Base-by-base conservation (phyloP, 2,329 filamentous ascomycete species). In the Venturia effusa region DNA sequence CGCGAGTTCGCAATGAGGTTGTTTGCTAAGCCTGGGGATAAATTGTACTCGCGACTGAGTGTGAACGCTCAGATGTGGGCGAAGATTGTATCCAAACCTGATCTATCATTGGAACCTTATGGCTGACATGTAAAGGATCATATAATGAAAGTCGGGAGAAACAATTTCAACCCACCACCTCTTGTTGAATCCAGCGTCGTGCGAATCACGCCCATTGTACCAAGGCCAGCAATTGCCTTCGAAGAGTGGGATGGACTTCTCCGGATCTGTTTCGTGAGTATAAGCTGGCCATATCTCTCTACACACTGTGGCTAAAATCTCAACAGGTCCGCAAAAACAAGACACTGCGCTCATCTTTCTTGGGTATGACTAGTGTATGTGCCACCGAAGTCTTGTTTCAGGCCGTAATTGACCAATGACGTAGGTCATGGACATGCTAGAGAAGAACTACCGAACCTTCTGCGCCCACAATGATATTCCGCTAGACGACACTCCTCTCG, bases 41-140 rank as follows among this genome's bases (percentile, higher is more conserved):
- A 91, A 62, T 84, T 97, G 10, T 97, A 97, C 80, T 92, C 87
- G 68, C 84, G 94, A n/a, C 81, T 97, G 32, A 89, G 85, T 1
- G 93, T 96, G 65, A 97, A 97, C 71, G 90, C 89, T 22, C 93
- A 97, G 73, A 96, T 97, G 82, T 97, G 89, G 85, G 85, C 88
- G 10, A 87, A 85, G 70, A 61, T 64, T 32, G 54, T 57, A 32
- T 57, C 15, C 43, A 45, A 6, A 13, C 19, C 43, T 45, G 43
- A 10, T 17, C 15, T 15, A 39, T 15, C 8, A 39, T 45, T 10
- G 19, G n/a, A 45, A 17, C 15, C 43, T 7, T 10, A 19, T 15
- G 22, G n/a, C 5, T 45, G 17, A 45, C 43, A 7, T 27, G 39
- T 1, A 15, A 85, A 88, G 61, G 81, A 79, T 30, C 83, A 80